Evolutionary conservation across 2,329 filamentous ascomycete genomes (phyloP).

Genomic region (Septoria petroselini): DNA sequence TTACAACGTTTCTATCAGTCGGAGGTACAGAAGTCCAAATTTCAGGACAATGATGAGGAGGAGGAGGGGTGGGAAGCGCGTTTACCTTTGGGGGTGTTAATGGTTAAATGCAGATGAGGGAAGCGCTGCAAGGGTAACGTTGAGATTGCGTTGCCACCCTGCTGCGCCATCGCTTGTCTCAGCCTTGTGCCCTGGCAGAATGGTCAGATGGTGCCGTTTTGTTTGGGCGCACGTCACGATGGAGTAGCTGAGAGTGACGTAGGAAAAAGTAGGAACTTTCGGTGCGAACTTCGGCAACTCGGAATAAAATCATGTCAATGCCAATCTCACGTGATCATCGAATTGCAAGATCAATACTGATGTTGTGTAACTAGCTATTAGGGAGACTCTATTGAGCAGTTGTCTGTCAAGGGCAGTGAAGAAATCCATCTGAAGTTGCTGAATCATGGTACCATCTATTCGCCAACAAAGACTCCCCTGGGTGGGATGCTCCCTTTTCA

Average conservation of each 20-base stretch:
- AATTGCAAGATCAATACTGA: too few relatives aligned
- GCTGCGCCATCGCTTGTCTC: constrained; percentile 6
- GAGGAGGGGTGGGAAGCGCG: background rate
- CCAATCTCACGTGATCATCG: too few relatives aligned
- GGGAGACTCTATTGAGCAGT: too few relatives aligned
- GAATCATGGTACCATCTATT: too few relatives aligned
- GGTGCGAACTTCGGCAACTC: background rate
- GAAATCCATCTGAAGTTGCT: too few relatives aligned
- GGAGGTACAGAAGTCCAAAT: background rate
- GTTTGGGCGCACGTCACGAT: background rate
- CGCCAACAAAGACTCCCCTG: too few relatives aligned
- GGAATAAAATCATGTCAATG: too few relatives aligned
- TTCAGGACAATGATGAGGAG: too few relatives aligned
- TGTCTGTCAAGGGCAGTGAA: too few relatives aligned
- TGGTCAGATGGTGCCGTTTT: background rate
- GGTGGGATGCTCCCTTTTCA: too few relatives aligned
- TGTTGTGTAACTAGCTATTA: too few relatives aligned
- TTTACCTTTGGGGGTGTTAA: constrained; percentile 53
- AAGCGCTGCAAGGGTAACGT: constrained; percentile 41
- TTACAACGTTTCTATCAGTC: too few relatives aligned
- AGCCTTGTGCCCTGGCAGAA: background rate
- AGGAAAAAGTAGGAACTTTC: constrained; percentile 4
- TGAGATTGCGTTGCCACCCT: constrained; percentile 4
- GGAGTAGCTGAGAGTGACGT: constrained; percentile 8
- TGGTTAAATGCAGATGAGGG: constrained; percentile 44